A percentile compares a stretch with the other conserved stretches of the same genome.
phyloP scores from a whole-genome alignment of 1,139 yeast genomes.

The Magnusiomyces clavatus region DNA sequence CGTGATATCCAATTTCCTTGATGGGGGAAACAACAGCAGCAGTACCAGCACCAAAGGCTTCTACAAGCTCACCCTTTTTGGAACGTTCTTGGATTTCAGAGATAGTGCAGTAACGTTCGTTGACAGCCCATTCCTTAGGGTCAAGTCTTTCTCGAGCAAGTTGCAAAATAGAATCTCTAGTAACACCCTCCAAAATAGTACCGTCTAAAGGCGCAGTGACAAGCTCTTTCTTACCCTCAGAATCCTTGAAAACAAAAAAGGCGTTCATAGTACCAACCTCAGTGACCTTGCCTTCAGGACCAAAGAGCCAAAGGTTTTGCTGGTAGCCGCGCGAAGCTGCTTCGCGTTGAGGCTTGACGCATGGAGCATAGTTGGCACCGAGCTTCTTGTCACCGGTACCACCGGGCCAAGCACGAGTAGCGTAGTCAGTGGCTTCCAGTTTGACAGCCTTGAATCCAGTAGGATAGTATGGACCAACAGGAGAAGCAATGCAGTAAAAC shows the following conservation, averaged over 20 bases:
- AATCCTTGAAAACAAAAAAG: conserved; percentile 71
- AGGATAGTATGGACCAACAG: conserved; percentile 79
- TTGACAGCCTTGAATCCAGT: conserved; percentile 92
- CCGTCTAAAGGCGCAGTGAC: conserved; percentile 97
- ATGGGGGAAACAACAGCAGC: conserved; percentile 97
- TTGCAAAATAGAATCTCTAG: conserved; percentile 79
- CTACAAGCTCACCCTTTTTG: conserved; percentile 71
- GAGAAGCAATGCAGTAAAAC: conserved; percentile 80
- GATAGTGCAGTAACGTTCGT: conserved; percentile 78
- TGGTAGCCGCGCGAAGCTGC: conserved; percentile 88
- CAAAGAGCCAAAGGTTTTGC: conserved; percentile 94
- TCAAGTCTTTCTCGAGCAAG: conserved; percentile 70
- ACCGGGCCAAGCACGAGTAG: conserved; percentile 97
- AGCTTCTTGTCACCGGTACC: conserved; percentile 94
- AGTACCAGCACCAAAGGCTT: conserved; percentile 96
- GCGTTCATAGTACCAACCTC: conserved; percentile 98
- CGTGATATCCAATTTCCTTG: conserved; percentile 74
- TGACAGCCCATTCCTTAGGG: conserved; percentile 66
- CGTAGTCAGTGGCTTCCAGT: conserved; percentile 88
- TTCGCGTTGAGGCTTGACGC: conserved; percentile 77
- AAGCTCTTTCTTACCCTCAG: conserved; percentile 78
- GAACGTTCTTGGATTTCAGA: conserved; percentile 73
- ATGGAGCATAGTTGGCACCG: conserved; percentile 97
- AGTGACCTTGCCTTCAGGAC: conserved; percentile 80
- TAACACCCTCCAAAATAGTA: conserved; percentile 92